phyloP scores from a whole-genome alignment of 805 yeast genomes.

The Zygosaccharomyces siamensis region DNA sequence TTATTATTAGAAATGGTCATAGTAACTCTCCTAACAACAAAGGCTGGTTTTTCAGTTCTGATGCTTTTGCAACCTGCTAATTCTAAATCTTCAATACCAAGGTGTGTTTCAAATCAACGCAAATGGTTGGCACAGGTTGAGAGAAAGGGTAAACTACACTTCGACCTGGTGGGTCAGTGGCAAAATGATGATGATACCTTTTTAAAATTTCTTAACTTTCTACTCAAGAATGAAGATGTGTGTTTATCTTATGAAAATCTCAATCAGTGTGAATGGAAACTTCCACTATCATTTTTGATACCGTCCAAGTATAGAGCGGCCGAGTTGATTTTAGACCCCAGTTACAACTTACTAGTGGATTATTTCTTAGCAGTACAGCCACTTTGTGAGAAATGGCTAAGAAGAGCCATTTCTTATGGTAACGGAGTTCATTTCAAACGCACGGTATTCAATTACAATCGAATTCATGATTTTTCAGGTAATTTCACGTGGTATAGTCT shows the following conservation, averaged over 20 bases:
- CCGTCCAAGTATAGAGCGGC: slow-evolving; percentile 6
- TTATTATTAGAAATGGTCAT: slow-evolving; percentile 15
- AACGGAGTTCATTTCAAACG: slow-evolving; percentile 7
- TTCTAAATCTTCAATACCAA: background rate
- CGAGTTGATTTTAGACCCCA: slow-evolving; percentile 14
- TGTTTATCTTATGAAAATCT: slow-evolving; percentile 8
- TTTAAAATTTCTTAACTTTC: slow-evolving; percentile 13
- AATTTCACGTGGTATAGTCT: slow-evolving; percentile 10
- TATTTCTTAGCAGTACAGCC: slow-evolving; percentile 16
- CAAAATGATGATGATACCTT: slow-evolving; percentile 7
- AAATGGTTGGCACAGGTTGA: background rate
- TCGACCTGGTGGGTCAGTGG: slow-evolving; percentile 3
- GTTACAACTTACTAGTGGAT: slow-evolving; percentile 17
- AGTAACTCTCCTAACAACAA: slow-evolving; percentile 23
- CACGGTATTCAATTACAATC: slow-evolving; percentile 12
- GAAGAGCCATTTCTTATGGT: slow-evolving; percentile 1
- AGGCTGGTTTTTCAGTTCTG: slow-evolving; percentile 22
- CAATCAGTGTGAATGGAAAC: slow-evolving; percentile 10
- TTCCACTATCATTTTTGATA: slow-evolving; percentile 16
- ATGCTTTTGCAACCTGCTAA: slow-evolving; percentile 4
- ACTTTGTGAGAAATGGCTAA: slow-evolving; percentile 9
- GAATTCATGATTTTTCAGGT: slow-evolving; percentile 8
- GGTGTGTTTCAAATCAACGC: background rate
- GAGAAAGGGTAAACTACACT: slow-evolving; percentile 3
- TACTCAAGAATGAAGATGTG: slow-evolving; percentile 15